These are phyloP conservation scores for Aaosphaeria pasadenensis DNA, from an alignment of 2,329 filamentous ascomycete genomes.

Conservation along the genomic window DNA sequence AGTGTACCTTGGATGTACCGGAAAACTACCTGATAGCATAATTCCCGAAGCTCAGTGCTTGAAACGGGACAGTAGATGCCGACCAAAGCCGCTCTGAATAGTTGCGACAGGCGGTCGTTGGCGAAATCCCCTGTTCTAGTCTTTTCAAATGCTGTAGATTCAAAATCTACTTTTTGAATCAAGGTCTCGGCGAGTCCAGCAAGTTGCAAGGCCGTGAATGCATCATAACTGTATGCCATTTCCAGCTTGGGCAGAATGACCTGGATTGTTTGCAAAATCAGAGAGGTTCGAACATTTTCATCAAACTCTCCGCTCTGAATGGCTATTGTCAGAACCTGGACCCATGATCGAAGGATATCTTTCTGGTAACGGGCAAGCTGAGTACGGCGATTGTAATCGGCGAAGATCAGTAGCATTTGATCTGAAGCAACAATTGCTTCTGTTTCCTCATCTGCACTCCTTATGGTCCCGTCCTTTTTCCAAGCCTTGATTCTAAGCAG, in stretches of 20 bases:
- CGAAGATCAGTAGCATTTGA: conserved; percentile 56
- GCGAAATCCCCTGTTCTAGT: conserved; percentile 64
- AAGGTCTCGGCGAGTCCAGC: conserved; percentile 72
- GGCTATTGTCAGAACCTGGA: conserved; percentile 78
- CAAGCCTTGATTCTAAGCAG: conserved; percentile 65
- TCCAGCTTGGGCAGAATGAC: conserved; percentile 87
- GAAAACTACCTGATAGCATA: conserved; percentile 90
- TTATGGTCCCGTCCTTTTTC: conserved; percentile 40
- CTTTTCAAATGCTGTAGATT: conserved; percentile 43
- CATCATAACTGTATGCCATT: conserved; percentile 65
- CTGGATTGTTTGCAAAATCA: conserved; percentile 83
- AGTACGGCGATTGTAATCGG: conserved; percentile 61
- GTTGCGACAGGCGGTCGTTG: conserved; percentile 83
- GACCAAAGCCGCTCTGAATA: conserved; percentile 83
- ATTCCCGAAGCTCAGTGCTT: conserved; percentile 69
- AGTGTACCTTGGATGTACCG: conserved; percentile 73
- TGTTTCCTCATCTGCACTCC: conserved; percentile 32
- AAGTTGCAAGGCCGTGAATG: conserved; percentile 70
- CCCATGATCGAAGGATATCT: conserved; percentile 76
- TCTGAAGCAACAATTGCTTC: conserved; percentile 49
- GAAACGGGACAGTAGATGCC: conserved; percentile 74
- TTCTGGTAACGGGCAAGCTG: conserved; percentile 57
- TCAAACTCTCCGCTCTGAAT: conserved; percentile 80
- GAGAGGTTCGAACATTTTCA: conserved; percentile 66
- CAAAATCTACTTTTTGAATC: conserved; percentile 67